Base-by-base conservation (phyloP, 2,329 filamentous ascomycete species). In the Magnaporthales sp. region DNA sequence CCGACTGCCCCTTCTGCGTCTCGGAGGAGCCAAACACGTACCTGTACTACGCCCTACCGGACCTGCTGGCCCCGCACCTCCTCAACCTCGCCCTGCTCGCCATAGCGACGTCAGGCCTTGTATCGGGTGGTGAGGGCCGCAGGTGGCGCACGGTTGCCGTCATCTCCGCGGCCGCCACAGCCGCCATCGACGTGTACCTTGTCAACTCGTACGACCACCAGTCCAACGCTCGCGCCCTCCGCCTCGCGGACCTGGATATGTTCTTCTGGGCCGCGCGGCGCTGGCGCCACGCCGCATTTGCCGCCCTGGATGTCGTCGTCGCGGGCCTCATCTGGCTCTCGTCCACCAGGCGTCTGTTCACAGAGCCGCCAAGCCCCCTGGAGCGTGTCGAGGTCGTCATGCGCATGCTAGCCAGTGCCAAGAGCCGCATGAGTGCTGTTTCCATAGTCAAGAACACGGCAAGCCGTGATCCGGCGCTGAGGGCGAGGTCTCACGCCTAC, bases 391-490 rank as follows among this genome's bases (percentile, higher is more conserved):
- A 92, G 70, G 72, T 76, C 1, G 79, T 82, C 1, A 83, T 86
- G 64, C 80, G 84, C 63, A 76, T 80, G 3, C 76, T 96, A 63
- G 84, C 86, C 60, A 78, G 78, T 5, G 81, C 86, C 13, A 84
- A 88, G 74, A 84, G 86, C 66, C 92, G 89, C 75, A 76, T 96
- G 68, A 88, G 85, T 71, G 91, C 90, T 0, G 79, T 91, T 51
- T 90, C 87, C 8, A 87, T 96, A 67, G 80, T 96, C 62, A 86
- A 90, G 75, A 97, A 97, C 79, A 91, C 92, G 2, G 84, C 91
- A 19, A 81, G 90, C 67, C 81, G 93, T 66, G 91, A 97, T 77
- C 83, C 86, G 69, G 84, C 84, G 60, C 79, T 97, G 75, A 86
- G 93, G 68, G 81, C 77, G 2, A 84, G 84, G 67, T 84, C 85